Percentiles rank a stretch among this genome's conserved stretches.
phyloP scores from a whole-genome alignment of 208 protist species.

The Trypanosoma lewisi region DNA sequence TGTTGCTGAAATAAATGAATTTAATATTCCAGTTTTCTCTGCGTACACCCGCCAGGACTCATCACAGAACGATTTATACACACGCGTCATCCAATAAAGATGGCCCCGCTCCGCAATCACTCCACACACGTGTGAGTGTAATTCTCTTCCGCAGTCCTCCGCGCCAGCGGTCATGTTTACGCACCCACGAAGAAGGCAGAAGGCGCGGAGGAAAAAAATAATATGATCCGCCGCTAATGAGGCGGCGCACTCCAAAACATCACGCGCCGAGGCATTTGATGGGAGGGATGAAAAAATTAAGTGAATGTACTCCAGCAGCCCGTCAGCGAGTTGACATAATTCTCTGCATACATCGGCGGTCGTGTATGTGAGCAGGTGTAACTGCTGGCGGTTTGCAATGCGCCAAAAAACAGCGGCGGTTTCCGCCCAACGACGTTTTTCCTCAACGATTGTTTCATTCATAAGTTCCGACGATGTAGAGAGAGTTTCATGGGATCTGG shows the following conservation, averaged over 20 bases:
- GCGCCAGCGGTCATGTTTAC: conserved; percentile 41
- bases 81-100: conserved; percentile 35
- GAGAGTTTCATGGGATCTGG: too few relatives aligned
- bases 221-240: conserved; percentile 43
- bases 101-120: conserved; percentile 23
- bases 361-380: conserved; percentile 57
- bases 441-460: background rate
- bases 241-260: conserved; percentile 11
- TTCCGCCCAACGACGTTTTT: conserved; percentile 68
- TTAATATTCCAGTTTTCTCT: conserved; percentile 26
- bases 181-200: conserved; percentile 51
- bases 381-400: conserved; percentile 48
- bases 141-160: conserved; percentile 5
- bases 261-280: background rate
- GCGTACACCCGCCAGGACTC: conserved; percentile 31
- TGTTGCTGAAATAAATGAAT: conserved; percentile 32
- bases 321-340: conserved; percentile 30
- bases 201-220: conserved; percentile 48
- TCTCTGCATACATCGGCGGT: conserved; percentile 31
- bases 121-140: conserved; percentile 20
- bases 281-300: conserved; percentile 15
- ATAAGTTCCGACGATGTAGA: background rate
- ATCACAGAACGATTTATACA: conserved; percentile 52
- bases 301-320: conserved; percentile 53
- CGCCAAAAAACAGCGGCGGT: conserved; percentile 61